Conservation (phyloP, 192 early-diverging fungal species). For the Phlyctochytrium arcticum region DNA sequence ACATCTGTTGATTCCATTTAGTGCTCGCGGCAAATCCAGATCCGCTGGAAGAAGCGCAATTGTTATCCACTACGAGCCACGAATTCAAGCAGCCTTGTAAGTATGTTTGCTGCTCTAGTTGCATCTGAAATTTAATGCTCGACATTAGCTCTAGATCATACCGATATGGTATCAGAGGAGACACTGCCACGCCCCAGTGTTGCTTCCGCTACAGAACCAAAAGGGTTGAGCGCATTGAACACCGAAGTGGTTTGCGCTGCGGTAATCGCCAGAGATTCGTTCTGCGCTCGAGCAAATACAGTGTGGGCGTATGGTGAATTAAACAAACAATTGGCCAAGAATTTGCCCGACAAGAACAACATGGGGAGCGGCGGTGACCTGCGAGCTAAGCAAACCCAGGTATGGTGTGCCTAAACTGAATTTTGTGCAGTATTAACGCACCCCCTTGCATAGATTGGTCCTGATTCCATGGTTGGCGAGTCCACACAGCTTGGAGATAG, state of each 20-base stretch:
- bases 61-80: constrained; percentile 28
- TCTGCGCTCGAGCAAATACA: constrained; percentile 80
- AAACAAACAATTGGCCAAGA: constrained; percentile 51
- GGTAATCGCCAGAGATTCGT: constrained; percentile 43
- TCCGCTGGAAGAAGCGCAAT: constrained; percentile 19
- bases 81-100: constrained; percentile 4
- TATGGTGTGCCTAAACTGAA: neutral
- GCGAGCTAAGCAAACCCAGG: constrained; percentile 6
- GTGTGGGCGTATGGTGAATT: constrained; percentile 80
- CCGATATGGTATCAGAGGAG: too few species aligned
- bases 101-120: too few species aligned
- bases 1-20: neutral
- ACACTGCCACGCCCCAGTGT: too few species aligned
- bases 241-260: constrained; percentile 39
- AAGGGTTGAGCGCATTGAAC: neutral
- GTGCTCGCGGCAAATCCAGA: constrained; percentile 17
- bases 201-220: neutral
- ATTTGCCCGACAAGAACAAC: neutral
- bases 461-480: constrained; percentile 88
- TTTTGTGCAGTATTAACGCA: neutral
- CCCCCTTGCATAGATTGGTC: constrained; percentile 54
- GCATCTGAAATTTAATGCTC: too few species aligned
- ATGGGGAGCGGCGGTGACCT: neutral
- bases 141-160: too few species aligned
- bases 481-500: constrained; percentile 86